phyloP scores from a whole-genome alignment of 2,329 filamentous ascomycete genomes.

The Capronia coronata region DNA sequence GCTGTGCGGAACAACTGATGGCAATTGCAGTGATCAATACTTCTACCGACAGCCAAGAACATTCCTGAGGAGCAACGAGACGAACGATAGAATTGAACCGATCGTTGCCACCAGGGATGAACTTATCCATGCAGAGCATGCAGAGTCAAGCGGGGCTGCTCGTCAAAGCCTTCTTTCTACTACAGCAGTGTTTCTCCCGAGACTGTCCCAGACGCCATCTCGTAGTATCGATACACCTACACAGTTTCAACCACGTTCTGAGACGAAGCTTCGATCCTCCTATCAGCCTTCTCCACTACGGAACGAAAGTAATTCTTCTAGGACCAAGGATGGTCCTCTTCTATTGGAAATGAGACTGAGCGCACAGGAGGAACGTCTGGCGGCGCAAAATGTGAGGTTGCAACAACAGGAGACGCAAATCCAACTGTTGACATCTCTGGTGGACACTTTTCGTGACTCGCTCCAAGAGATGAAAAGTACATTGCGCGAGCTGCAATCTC shows the following conservation, averaged over 20 bases:
- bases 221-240: slow-evolving; percentile 4
- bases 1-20: not conserved
- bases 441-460: slow-evolving; percentile 16
- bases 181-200: slow-evolving; percentile 7
- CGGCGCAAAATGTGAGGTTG: slow-evolving; percentile 9
- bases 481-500: slow-evolving; percentile 16
- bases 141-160: slow-evolving; percentile 8
- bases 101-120: slow-evolving; percentile 17
- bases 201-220: slow-evolving; percentile 12
- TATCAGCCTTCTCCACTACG: not conserved
- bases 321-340: not conserved
- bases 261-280: slow-evolving; percentile 4
- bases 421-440: slow-evolving; percentile 12
- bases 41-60: slow-evolving; percentile 28
- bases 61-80: slow-evolving; percentile 21
- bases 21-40: slow-evolving; percentile 16
- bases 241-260: not conserved
- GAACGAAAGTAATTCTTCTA: not conserved
- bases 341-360: slow-evolving; percentile 2
- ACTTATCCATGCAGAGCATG: slow-evolving; percentile 3
- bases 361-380: slow-evolving; percentile 9
- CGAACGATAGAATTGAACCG: slow-evolving; percentile 15
- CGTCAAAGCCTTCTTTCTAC: slow-evolving; percentile 2
- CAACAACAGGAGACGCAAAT: slow-evolving; percentile 21
- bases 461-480: slow-evolving; percentile 19